Conservation (phyloP, 2,329 filamentous ascomycete species). For the Amauroascus verrucosus region DNA sequence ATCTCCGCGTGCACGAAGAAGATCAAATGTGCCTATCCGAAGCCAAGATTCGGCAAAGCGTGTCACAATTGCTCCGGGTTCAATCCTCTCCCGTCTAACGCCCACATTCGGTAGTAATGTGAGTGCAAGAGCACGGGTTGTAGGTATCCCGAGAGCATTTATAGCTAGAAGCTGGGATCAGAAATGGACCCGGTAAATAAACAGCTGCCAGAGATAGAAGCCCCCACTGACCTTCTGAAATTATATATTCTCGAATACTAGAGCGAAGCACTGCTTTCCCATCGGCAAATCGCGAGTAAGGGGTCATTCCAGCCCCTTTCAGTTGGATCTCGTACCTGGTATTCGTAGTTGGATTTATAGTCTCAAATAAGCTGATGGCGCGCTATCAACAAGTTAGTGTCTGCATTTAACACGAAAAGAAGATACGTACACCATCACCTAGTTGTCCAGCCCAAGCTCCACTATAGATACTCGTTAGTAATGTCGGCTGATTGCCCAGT, state of each 20-base stretch:
- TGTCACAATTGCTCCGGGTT: constrained; percentile 86
- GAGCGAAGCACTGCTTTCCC: constrained; percentile 87
- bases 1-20: constrained; percentile 74
- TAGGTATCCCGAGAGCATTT: constrained; percentile 74
- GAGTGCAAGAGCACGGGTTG: constrained; percentile 74
- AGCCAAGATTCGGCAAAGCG: constrained; percentile 89
- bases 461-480: constrained; percentile 36
- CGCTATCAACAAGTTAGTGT: constrained; percentile 34
- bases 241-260: constrained; percentile 87
- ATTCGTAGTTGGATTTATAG: constrained; percentile 61
- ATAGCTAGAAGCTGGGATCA: constrained; percentile 38
- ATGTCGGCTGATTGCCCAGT: neutral
- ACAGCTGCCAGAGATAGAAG: neutral
- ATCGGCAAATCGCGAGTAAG: constrained; percentile 93
- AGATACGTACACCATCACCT: constrained; percentile 58
- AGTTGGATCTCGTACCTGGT: constrained; percentile 80
- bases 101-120: constrained; percentile 62
- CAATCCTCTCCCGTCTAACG: constrained; percentile 67
- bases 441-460: constrained; percentile 94
- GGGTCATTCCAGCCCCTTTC: constrained; percentile 86
- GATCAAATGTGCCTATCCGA: constrained; percentile 87
- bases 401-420: neutral
- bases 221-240: constrained; percentile 58
- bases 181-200: neutral
- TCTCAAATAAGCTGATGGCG: constrained; percentile 88